Percentiles rank a stretch among this genome's conserved stretches.
Conservation (phyloP, 2,329 filamentous ascomycete genomes). For the Alternaria triticina region DNA sequence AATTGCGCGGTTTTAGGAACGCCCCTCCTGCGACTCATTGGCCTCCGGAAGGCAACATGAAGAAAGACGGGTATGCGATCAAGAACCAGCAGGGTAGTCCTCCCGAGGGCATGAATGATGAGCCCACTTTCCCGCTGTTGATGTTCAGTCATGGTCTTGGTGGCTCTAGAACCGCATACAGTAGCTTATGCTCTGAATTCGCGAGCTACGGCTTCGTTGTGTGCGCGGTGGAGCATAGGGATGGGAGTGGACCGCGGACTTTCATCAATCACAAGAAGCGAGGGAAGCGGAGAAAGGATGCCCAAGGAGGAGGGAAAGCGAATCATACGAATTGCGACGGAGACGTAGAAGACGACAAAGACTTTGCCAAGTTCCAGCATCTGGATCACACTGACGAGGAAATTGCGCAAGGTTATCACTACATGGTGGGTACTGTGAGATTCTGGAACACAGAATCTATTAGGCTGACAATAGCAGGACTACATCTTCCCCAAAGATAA, state of each 20-base stretch:
- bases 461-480: conserved; percentile 45
- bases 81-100: conserved; percentile 52
- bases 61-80: conserved; percentile 48
- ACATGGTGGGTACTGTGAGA: conserved; percentile 49
- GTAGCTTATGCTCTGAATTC: conserved; percentile 68
- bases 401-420: conserved; percentile 52
- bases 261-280: conserved; percentile 63
- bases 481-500: conserved; percentile 68
- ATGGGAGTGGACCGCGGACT: conserved; percentile 67
- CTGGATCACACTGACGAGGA: conserved; percentile 50
- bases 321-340: conserved; percentile 7
- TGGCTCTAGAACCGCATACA: conserved; percentile 68
- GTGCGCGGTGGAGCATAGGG: conserved; percentile 68
- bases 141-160: conserved; percentile 72
- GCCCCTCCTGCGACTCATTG: conserved; percentile 63
- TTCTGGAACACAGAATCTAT: neutral
- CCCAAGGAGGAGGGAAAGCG: conserved; percentile 22
- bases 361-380: conserved; percentile 33
- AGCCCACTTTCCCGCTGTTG: conserved; percentile 65
- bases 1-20: conserved; percentile 69
- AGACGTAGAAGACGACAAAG: conserved; percentile 21
- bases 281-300: conserved; percentile 16
- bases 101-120: conserved; percentile 36
- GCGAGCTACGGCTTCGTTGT: conserved; percentile 71
- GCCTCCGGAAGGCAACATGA: conserved; percentile 54